Conservation (phyloP, 164 flowering plant species). For the Macadamia tetraphylla region DNA sequence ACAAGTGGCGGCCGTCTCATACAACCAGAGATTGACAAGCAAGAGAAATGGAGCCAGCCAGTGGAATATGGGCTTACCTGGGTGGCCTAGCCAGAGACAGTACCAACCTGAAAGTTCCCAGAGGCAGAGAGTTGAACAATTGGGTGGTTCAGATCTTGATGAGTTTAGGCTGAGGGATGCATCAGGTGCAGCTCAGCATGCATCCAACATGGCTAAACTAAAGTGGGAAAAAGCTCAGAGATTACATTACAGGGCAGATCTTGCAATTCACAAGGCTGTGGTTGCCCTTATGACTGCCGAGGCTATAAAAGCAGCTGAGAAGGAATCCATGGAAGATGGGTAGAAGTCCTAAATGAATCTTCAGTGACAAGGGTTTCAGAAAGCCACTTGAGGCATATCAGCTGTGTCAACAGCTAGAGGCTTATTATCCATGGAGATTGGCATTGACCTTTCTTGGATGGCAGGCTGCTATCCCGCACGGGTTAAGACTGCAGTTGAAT, state of each 20-base stretch:
- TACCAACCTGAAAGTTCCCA: conserved; percentile 29
- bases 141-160: conserved; percentile 55
- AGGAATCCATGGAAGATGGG: conserved; percentile 29
- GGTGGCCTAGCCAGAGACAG: conserved; percentile 44
- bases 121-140: conserved; percentile 30
- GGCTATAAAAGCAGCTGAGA: conserved; percentile 52
- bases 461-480: conserved; percentile 9
- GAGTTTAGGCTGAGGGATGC: conserved; percentile 86
- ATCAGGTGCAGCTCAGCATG: conserved; percentile 73
- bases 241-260: conserved; percentile 66
- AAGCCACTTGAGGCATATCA: background rate
- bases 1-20: conserved; percentile 18
- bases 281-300: conserved; percentile 86
- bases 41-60: conserved; percentile 40
- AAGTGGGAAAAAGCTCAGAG: conserved; percentile 82
- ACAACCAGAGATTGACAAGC: conserved; percentile 31
- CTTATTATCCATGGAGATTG: background rate
- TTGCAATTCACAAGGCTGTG: conserved; percentile 85
- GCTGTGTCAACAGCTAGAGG: background rate
- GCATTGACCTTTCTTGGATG: conserved; percentile 12
- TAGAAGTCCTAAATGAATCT: conserved; percentile 15
- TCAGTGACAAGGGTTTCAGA: background rate
- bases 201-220: conserved; percentile 64
- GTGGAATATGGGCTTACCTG: conserved; percentile 42
- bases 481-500: background rate